Evolutionary conservation across 2,329 filamentous ascomycete species (phyloP).

Genomic region (Calonectria multiphialidica): DNA sequence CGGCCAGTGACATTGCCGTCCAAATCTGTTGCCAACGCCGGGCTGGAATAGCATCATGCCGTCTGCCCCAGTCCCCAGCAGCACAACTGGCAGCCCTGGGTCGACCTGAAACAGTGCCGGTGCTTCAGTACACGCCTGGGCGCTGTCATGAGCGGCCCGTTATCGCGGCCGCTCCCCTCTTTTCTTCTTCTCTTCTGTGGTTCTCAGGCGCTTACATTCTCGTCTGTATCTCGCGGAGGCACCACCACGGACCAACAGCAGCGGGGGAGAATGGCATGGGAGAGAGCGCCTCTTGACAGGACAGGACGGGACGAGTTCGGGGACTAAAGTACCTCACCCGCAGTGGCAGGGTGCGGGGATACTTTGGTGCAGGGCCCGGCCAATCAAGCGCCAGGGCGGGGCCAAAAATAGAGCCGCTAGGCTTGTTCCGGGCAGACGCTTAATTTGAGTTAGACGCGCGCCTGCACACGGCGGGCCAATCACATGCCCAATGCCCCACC

Average conservation of each 20-base stretch:
- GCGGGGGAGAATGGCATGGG: background rate
- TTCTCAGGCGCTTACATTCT: conserved; percentile 33
- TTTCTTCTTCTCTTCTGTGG: background rate
- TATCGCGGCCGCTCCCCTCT: background rate
- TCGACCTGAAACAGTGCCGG: conserved; percentile 37
- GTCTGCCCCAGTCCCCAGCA: background rate
- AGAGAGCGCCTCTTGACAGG: background rate
- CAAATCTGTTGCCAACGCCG: background rate
- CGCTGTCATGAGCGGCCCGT: conserved; percentile 16
- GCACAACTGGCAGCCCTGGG: background rate
- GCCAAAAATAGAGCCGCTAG: conserved; percentile 42
- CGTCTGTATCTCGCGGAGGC: background rate
- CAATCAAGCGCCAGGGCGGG: conserved; percentile 22
- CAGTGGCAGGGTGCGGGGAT: conserved; percentile 15
- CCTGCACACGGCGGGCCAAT: conserved; percentile 37
- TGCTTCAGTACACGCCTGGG: conserved; percentile 37
- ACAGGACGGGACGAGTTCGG: background rate
- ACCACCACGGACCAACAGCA: background rate
- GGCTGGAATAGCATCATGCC: conserved; percentile 7
- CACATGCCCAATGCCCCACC: conserved; percentile 24
- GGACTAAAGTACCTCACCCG: conserved; percentile 28
- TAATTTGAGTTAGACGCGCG: conserved; percentile 43
- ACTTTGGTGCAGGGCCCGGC: conserved; percentile 10
- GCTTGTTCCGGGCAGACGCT: conserved; percentile 27
- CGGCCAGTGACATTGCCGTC: background rate